Evolutionary conservation across 2,329 filamentous ascomycete species (phyloP).

Genomic region (Clathrospora elynae): DNA sequence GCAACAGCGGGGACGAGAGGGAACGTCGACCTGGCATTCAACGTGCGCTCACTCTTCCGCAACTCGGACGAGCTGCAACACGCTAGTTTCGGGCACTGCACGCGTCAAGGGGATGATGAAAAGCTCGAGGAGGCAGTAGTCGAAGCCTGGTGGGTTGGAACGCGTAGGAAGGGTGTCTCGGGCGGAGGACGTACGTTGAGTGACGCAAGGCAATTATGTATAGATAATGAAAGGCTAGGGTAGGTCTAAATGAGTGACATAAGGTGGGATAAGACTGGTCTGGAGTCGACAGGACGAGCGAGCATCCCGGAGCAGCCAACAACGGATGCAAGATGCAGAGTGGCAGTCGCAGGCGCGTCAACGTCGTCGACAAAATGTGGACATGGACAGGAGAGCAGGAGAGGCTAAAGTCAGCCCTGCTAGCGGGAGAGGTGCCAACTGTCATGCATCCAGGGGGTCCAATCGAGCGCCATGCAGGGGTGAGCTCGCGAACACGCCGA

Average conservation of each 20-base stretch:
- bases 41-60: conserved; percentile 28
- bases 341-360: conserved; percentile 24
- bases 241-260: conserved; percentile 50
- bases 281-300: conserved; percentile 35
- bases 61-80: conserved; percentile 26
- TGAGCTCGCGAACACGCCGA: conserved; percentile 10
- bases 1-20: conserved; percentile 39
- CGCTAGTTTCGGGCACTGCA: conserved; percentile 26
- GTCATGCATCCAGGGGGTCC: conserved; percentile 14
- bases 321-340: conserved; percentile 28
- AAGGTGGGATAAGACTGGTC: conserved; percentile 35
- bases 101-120: conserved; percentile 24
- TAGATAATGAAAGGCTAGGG: conserved; percentile 44
- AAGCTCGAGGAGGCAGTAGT: conserved; percentile 13
- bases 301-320: conserved; percentile 43
- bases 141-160: conserved; percentile 10
- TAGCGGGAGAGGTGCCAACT: conserved; percentile 11
- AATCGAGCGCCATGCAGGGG: background rate
- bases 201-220: conserved; percentile 39
- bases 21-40: conserved; percentile 50
- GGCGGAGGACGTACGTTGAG: conserved; percentile 26
- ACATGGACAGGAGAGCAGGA: conserved; percentile 18
- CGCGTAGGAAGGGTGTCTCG: conserved; percentile 20
- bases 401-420: conserved; percentile 14
- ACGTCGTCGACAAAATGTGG: conserved; percentile 24